phyloP scores from a whole-genome alignment of 225 moss, liverwort and hornwort genomes.

The Climacium dendroides region DNA sequence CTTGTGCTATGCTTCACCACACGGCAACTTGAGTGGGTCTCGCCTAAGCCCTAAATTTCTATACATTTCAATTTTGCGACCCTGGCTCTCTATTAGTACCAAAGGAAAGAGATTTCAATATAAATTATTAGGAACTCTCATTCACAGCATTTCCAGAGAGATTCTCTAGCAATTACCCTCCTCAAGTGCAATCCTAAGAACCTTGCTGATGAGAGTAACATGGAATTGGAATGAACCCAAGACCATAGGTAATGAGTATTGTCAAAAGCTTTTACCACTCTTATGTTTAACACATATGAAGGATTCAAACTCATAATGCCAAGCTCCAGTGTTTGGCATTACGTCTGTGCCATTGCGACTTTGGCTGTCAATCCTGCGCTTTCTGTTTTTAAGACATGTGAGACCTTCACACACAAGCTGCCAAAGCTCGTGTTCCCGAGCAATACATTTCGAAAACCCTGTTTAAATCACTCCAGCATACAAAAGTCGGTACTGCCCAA shows the following conservation, averaged over 20 bases:
- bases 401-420: background rate
- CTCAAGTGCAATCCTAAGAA: background rate
- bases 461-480: background rate
- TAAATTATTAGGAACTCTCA: background rate
- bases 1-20: background rate
- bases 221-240: background rate
- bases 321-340: background rate
- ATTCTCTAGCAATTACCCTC: background rate
- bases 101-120: background rate
- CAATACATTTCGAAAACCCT: background rate
- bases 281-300: background rate
- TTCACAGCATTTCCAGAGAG: background rate
- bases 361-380: background rate
- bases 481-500: background rate
- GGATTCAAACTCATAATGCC: background rate
- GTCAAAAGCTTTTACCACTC: background rate
- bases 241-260: background rate
- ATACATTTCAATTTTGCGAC: background rate
- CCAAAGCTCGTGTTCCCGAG: background rate
- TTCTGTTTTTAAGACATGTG: background rate
- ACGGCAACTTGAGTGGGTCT: background rate
- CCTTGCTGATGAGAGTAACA: background rate
- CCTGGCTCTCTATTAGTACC: background rate
- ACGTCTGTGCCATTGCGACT: background rate
- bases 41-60: too few species aligned